Percentiles rank a stretch among this genome's conserved stretches.
Conservation (phyloP, 2,329 filamentous ascomycete genomes). For the Penicillium sp. region DNA sequence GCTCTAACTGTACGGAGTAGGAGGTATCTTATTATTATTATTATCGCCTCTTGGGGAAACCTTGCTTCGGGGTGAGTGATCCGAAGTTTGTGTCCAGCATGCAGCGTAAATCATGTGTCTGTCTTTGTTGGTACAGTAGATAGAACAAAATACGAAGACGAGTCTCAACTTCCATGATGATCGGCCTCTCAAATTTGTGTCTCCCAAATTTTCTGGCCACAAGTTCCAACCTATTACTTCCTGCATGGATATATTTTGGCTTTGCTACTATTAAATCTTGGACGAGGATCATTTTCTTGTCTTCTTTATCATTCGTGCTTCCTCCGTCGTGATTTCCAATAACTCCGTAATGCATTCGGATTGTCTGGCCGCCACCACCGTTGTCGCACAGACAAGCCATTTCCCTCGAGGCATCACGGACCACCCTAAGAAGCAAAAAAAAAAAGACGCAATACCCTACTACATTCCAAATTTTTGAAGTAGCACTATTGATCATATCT, state of each 20-base stretch:
- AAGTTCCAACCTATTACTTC: not conserved
- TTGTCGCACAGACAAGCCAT: slow-evolving; percentile 38
- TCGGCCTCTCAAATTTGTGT: slow-evolving; percentile 16
- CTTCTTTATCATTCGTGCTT: not conserved
- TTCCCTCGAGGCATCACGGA: slow-evolving; percentile 19
- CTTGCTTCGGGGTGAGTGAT: not conserved
- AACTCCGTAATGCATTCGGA: slow-evolving; percentile 15
- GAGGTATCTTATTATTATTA: not conserved
- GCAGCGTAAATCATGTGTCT: slow-evolving; percentile 4
- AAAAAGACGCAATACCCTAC: not conserved
- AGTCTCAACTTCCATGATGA: not conserved
- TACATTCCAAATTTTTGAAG: not conserved
- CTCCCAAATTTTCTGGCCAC: not conserved
- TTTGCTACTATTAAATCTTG: slow-evolving; percentile 22
- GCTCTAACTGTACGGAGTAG: not conserved
- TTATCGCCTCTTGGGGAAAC: not conserved
- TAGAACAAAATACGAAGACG: not conserved
- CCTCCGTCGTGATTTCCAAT: not conserved
- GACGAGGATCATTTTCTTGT: not conserved
- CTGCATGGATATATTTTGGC: slow-evolving; percentile 10
- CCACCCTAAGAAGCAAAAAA: slow-evolving; percentile 8
- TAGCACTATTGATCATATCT: slow-evolving; percentile 5
- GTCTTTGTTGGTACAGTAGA: not conserved
- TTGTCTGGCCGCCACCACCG: slow-evolving; percentile 25
- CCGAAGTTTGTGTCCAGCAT: not conserved